Evolutionary conservation across 73 alveolate genomes (phyloP), one percentile per base, ranked within the genome.

Genomic region (Paramecium sonneborni): DNA sequence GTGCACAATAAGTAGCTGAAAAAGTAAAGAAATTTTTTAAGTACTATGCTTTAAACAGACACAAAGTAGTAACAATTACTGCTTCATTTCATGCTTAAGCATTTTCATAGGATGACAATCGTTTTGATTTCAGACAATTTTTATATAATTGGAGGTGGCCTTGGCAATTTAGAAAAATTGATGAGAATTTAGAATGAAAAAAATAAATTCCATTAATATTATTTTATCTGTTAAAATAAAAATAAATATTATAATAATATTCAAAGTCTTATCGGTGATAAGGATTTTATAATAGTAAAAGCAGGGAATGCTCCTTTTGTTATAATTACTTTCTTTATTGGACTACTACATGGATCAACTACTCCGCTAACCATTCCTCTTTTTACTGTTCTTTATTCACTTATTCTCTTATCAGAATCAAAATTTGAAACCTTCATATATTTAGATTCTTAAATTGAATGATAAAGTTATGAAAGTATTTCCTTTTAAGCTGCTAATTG

Each of bases 41-140:
- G 76, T 97, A 56, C 88, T 95, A 97, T 89, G 92, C 97, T 21
- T 84, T 93, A 84, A 96, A 97, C 89, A 85, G 99, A 55, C 97
- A 93, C 14, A 95, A 95, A 74, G 92, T 93, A 94, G 96, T 98
- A 1, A 94, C 96, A 5, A 26, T 97, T 56, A 97, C 99, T 11
- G 99, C 99, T 0, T 74, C 98, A 35, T 97, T 96, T 93, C 99
- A 97, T 86, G 99, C 99, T 9, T 98, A 95, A 93, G 92, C 92
- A 85, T 97, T 97, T 89, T 96, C 98, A 5, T 94, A 96, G 10
- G 99, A 97, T 82, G 99, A 97, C 92, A 97, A 97, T 79, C 93
- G 99, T 46, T 95, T 95, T 57, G 99, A 97, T 56, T 92, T 93
- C 30, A 76, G 99, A 10, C 96, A 95, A 62, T 93, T 97, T 88